A percentile compares a stretch with the other conserved stretches of the same genome.
These are phyloP conservation scores for Purpureocillium lavendulum DNA, from an alignment of 2,329 filamentous ascomycete species.

Conservation along the genomic window DNA sequence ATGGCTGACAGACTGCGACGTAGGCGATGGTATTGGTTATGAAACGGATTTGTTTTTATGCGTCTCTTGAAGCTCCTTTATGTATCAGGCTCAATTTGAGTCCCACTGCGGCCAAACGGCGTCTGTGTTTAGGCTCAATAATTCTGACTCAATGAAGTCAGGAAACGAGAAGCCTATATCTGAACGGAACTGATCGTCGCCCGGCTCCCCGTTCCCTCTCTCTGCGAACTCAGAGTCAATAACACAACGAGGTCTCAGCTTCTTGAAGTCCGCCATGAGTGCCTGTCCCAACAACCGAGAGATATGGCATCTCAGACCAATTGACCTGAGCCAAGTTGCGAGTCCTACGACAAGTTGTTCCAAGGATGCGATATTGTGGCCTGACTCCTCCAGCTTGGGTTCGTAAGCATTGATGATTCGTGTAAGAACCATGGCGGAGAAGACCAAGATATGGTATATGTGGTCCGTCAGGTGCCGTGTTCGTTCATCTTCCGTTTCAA, in stretches of 20 bases:
- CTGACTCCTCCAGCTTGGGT: conserved; percentile 6
- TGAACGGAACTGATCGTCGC: no score
- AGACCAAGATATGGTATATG: conserved; percentile 19
- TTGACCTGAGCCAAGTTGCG: conserved; percentile 13
- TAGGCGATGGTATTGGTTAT: no score
- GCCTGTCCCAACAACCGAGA: conserved; percentile 16
- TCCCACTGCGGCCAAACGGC: no score
- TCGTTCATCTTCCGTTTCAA: conserved; percentile 17
- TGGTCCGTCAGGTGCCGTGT: conserved; percentile 19
- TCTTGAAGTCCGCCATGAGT: conserved; percentile 13
- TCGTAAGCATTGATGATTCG: conserved; percentile 15
- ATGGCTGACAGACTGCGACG: no score
- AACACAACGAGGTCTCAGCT: conserved; percentile 1
- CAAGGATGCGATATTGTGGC: conserved; percentile 8
- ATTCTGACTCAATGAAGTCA: no score
- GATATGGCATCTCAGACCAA: conserved; percentile 16
- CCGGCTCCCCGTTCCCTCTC: no score
- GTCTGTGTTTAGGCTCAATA: no score
- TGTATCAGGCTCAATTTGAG: no score
- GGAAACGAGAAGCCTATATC: no score
- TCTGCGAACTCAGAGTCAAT: no score
- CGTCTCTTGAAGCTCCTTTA: no score
- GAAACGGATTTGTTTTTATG: no score
- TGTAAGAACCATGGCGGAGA: conserved; percentile 15
- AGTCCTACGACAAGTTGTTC: conserved; percentile 11